A percentile compares a stretch with the other conserved stretches of the same genome.
Evolutionary conservation across 1,284 basidiomycete species (phyloP).

Genomic region (Sporisorium graminicola): DNA sequence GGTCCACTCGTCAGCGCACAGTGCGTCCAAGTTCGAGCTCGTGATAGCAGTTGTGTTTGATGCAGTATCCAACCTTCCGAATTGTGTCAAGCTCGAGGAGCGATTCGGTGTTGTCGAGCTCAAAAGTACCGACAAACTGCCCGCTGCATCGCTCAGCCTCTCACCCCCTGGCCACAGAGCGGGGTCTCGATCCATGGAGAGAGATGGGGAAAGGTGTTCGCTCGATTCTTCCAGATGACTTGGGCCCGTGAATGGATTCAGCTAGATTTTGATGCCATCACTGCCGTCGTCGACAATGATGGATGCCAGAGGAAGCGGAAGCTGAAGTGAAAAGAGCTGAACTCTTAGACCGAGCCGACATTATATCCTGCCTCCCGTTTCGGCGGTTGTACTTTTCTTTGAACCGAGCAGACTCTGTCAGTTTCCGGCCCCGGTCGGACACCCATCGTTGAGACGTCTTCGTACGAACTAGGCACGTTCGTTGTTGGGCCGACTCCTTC

Average conservation of each 20-base stretch:
- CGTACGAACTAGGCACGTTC: not conserved
- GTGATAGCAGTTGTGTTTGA: not conserved
- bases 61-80: not conserved
- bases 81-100: not conserved
- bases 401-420: not conserved
- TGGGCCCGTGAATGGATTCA: not conserved
- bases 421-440: not conserved
- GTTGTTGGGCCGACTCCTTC: not conserved
- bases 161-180: not conserved
- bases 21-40: not conserved
- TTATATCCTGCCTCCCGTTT: not conserved
- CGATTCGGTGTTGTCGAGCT: conserved; percentile 17
- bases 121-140: conserved; percentile 7
- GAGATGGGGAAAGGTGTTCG: not conserved
- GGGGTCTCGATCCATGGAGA: conserved; percentile 15
- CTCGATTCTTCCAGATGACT: not conserved
- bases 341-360: not conserved
- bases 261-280: not conserved
- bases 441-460: not conserved
- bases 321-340: not conserved
- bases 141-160: not conserved
- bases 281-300: not conserved
- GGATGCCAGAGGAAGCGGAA: not conserved
- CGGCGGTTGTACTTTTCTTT: not conserved
- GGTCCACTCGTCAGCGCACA: not conserved